Evolutionary conservation across 768 basidiomycete species (phyloP).

Genomic region (Tricholoma hemisulphureum): DNA sequence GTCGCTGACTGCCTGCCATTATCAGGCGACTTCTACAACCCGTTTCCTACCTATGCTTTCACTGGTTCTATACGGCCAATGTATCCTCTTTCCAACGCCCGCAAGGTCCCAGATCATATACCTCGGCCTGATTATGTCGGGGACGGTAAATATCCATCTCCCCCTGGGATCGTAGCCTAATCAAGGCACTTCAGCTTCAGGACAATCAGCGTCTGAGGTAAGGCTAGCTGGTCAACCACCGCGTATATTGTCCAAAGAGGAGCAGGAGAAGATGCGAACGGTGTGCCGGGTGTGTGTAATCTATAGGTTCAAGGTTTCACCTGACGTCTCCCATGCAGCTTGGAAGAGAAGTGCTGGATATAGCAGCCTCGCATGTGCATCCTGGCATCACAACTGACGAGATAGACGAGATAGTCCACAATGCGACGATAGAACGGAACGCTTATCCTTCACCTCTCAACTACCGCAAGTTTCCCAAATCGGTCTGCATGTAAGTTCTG

Average conservation of each 20-base stretch:
- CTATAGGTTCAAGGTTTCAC: neutral
- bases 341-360: constrained; percentile 88
- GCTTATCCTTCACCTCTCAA: constrained; percentile 94
- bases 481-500: constrained; percentile 86
- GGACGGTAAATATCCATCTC: constrained; percentile 34
- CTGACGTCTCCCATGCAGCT: constrained; percentile 48
- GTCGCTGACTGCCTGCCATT: neutral
- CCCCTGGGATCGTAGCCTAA: neutral
- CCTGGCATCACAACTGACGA: constrained; percentile 98
- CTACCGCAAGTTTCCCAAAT: constrained; percentile 91
- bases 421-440: constrained; percentile 84
- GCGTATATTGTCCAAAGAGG: constrained; percentile 62
- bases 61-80: constrained; percentile 78
- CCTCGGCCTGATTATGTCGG: constrained; percentile 85
- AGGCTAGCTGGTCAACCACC: constrained; percentile 59
- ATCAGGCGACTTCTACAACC: constrained; percentile 78
- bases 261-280: constrained; percentile 86
- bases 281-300: constrained; percentile 71
- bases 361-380: constrained; percentile 78
- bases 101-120: constrained; percentile 81
- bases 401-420: constrained; percentile 90
- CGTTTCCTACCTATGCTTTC: constrained; percentile 73
- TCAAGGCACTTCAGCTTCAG: constrained; percentile 30
- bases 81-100: constrained; percentile 83
- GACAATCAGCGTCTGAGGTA: constrained; percentile 58